A percentile compares a stretch with the other conserved stretches of the same genome.
phyloP scores from a whole-genome alignment of 768 basidiomycete species.

The Pleurotus pulmonarius region DNA sequence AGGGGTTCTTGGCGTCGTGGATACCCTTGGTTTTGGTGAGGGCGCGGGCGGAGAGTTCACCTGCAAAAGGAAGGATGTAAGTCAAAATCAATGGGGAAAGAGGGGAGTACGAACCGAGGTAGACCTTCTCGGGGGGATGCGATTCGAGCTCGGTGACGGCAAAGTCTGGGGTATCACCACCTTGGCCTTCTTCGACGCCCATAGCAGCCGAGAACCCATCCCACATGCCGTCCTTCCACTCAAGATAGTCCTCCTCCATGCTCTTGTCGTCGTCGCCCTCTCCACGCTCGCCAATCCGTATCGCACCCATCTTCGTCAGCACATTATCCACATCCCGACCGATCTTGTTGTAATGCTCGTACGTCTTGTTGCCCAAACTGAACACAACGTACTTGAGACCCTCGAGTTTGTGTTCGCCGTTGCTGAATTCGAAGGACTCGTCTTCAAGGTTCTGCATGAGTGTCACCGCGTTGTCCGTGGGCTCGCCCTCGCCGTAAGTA shows the following conservation, averaged over 20 bases:
- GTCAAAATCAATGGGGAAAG: neutral
- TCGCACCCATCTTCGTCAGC: slow-evolving; percentile 76
- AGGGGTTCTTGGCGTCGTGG: slow-evolving; percentile 98
- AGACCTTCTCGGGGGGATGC: slow-evolving; percentile 84
- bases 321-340: slow-evolving; percentile 72
- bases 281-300: slow-evolving; percentile 83
- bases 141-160: slow-evolving; percentile 78
- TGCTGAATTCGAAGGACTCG: slow-evolving; percentile 82
- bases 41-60: slow-evolving; percentile 94
- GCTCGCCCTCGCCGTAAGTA: slow-evolving; percentile 98
- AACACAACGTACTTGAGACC: slow-evolving; percentile 96
- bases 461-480: slow-evolving; percentile 95
- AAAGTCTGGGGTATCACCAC: slow-evolving; percentile 93
- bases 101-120: slow-evolving; percentile 61
- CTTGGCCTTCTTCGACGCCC: slow-evolving; percentile 93
- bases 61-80: slow-evolving; percentile 28
- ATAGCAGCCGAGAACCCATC: slow-evolving; percentile 77
- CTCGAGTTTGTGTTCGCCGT: slow-evolving; percentile 68
- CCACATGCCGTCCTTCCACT: slow-evolving; percentile 99
- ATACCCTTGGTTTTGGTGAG: slow-evolving; percentile 92
- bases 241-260: slow-evolving; percentile 99
- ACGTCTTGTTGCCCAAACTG: slow-evolving; percentile 88
- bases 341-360: slow-evolving; percentile 96
- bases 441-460: slow-evolving; percentile 92
- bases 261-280: slow-evolving; percentile 99